A percentile compares a stretch with the other conserved stretches of the same genome.
These are phyloP conservation scores for Cladosporium halotolerans DNA, from an alignment of 2,329 filamentous ascomycete genomes.

Conservation along the genomic window DNA sequence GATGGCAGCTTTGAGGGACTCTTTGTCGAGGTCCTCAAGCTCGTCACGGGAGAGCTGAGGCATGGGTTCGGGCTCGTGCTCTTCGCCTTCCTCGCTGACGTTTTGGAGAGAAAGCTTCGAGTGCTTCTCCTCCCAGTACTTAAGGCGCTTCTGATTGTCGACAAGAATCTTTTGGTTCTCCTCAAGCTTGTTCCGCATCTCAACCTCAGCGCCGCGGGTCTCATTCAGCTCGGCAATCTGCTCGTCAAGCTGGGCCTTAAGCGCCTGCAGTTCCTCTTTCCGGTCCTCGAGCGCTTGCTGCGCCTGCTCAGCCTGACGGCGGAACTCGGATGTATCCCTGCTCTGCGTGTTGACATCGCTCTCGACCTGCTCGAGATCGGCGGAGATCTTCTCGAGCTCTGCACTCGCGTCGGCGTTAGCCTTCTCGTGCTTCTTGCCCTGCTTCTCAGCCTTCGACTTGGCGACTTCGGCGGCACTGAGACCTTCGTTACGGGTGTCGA, in stretches of 20 bases:
- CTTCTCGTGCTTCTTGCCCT: conserved; percentile 79
- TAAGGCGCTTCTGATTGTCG: conserved; percentile 78
- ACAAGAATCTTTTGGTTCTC: conserved; percentile 84
- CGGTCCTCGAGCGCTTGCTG: conserved; percentile 68
- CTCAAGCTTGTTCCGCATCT: conserved; percentile 97
- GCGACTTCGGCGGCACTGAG: conserved; percentile 80
- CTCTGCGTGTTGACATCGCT: conserved; percentile 72
- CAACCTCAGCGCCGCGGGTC: conserved; percentile 83
- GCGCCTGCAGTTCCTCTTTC: conserved; percentile 68
- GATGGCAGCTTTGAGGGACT: conserved; percentile 57
- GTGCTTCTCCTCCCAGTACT: conserved; percentile 86
- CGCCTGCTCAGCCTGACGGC: conserved; percentile 70
- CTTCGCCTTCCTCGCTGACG: conserved; percentile 54
- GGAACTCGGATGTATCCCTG: conserved; percentile 66
- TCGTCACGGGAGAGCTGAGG: conserved; percentile 73
- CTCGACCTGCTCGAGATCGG: conserved; percentile 72
- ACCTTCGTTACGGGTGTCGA: conserved; percentile 71
- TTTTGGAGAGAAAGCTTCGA: conserved; percentile 78
- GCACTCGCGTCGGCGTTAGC: conserved; percentile 69
- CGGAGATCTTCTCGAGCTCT: conserved; percentile 65
- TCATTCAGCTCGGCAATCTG: conserved; percentile 82
- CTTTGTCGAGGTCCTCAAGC: conserved; percentile 57
- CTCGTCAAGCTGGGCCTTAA: conserved; percentile 82
- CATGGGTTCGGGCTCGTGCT: conserved; percentile 53
- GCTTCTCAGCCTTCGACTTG: conserved; percentile 90